Percentiles rank a stretch among this genome's conserved stretches.
These are phyloP conservation scores for Suillus variegatus DNA, from an alignment of 768 basidiomycete species.

Conservation along the genomic window DNA sequence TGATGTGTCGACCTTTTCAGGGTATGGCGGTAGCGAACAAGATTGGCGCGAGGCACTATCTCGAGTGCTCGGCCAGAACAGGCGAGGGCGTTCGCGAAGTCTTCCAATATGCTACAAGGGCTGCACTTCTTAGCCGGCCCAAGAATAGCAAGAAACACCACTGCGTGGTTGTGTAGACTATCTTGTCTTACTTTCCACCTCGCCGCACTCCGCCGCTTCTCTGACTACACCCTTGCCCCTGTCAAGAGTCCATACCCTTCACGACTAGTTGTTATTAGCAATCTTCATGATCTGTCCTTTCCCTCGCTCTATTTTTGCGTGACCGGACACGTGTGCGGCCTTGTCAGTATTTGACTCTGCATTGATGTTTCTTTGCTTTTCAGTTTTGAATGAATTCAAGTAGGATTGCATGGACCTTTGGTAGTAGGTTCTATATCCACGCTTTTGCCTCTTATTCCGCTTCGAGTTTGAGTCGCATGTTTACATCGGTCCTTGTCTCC, in stretches of 20 bases:
- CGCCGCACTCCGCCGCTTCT: constrained; percentile 16
- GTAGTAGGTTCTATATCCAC: constrained; percentile 7
- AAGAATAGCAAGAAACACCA: constrained; percentile 43
- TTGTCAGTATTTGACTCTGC: constrained; percentile 7
- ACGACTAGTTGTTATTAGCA: constrained; percentile 36
- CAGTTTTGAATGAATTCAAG: constrained; percentile 9
- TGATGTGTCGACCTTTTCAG: constrained; percentile 40
- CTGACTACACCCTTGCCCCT: constrained; percentile 15
- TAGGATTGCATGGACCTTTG: constrained; percentile 5
- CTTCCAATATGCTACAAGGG: constrained; percentile 96
- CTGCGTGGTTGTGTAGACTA: constrained; percentile 48
- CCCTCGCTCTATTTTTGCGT: constrained; percentile 19
- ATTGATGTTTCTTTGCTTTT: constrained; percentile 5
- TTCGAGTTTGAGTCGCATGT: constrained; percentile 1
- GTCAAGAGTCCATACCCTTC: constrained; percentile 38
- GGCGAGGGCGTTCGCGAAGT: constrained; percentile 98
- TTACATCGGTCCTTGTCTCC: background rate
- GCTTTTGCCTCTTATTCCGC: background rate
- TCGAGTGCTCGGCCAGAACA: constrained; percentile 96
- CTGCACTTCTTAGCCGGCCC: constrained; percentile 73
- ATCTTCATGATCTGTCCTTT: constrained; percentile 39
- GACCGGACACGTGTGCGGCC: constrained; percentile 1
- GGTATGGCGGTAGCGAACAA: constrained; percentile 94
- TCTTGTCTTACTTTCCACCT: constrained; percentile 17
- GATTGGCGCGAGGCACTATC: constrained; percentile 95